phyloP scores from a whole-genome alignment of 2,329 filamentous ascomycete species.

The Scedosporium aurantiacum region DNA sequence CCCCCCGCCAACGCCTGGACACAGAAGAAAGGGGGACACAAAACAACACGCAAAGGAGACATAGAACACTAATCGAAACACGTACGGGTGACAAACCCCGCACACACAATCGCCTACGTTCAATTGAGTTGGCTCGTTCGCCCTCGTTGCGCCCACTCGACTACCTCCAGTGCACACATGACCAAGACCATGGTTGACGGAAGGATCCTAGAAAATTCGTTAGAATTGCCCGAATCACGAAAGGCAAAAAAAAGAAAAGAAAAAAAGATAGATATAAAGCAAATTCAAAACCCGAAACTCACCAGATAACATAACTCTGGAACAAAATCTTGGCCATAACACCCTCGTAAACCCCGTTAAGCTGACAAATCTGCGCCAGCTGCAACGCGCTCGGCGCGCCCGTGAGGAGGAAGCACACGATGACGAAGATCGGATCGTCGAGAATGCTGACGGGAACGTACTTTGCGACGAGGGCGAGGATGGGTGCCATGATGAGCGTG shows the following conservation, averaged over 20 bases:
- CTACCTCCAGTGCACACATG: conserved; percentile 81
- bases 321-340: conserved; percentile 90
- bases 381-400: conserved; percentile 90
- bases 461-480: conserved; percentile 79
- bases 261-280: neutral
- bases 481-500: conserved; percentile 81
- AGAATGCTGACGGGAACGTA: conserved; percentile 87
- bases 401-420: conserved; percentile 92
- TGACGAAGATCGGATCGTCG: conserved; percentile 94
- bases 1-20: neutral
- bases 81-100: too few species aligned
- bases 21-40: neutral
- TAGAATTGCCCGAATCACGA: conserved; percentile 12
- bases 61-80: too few species aligned
- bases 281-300: conserved; percentile 25
- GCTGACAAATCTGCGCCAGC: conserved; percentile 94
- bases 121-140: too few species aligned
- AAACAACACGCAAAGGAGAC: neutral
- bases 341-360: conserved; percentile 90
- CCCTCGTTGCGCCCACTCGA: conserved; percentile 61
- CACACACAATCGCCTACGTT: too few species aligned
- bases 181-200: conserved; percentile 86
- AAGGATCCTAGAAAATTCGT: conserved; percentile 55
- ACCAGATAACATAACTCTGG: conserved; percentile 83
- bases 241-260: conserved; percentile 7